phyloP scores from a whole-genome alignment of 305 asterid genomes.

The Fraxinus velutina region DNA sequence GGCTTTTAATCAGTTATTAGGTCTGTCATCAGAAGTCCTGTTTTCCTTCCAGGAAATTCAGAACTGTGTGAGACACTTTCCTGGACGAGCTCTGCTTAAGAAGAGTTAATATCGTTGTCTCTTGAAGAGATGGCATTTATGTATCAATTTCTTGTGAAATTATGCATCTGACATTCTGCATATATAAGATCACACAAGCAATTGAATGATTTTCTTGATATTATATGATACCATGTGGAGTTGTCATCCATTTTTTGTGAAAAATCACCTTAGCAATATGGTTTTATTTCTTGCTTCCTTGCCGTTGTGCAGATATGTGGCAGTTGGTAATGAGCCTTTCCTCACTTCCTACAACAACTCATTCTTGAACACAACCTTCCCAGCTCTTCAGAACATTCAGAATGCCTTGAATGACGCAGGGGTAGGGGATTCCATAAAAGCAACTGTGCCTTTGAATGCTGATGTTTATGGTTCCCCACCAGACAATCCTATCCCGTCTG shows the following conservation, averaged over 20 bases:
- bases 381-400: constrained; percentile 89
- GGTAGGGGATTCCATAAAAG: constrained; percentile 62
- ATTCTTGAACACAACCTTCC: constrained; percentile 76
- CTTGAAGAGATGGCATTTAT: not conserved
- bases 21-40: not conserved
- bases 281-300: not conserved
- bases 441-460: constrained; percentile 87
- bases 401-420: constrained; percentile 84
- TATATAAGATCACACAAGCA: not conserved
- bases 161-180: not conserved
- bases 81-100: not conserved
- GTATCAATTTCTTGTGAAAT: not conserved
- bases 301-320: constrained; percentile 63
- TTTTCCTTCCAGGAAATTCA: not conserved
- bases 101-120: not conserved
- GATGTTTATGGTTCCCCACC: constrained; percentile 80
- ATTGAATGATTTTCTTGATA: not conserved
- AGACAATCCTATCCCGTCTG: constrained; percentile 69
- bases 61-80: not conserved
- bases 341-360: constrained; percentile 76
- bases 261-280: not conserved
- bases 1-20: not conserved
- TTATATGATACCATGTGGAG: not conserved
- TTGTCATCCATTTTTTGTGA: not conserved
- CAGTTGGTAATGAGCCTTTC: constrained; percentile 98